Conservation (phyloP, 176 grass and related monocot genomes). For the Pharus latifolius region DNA sequence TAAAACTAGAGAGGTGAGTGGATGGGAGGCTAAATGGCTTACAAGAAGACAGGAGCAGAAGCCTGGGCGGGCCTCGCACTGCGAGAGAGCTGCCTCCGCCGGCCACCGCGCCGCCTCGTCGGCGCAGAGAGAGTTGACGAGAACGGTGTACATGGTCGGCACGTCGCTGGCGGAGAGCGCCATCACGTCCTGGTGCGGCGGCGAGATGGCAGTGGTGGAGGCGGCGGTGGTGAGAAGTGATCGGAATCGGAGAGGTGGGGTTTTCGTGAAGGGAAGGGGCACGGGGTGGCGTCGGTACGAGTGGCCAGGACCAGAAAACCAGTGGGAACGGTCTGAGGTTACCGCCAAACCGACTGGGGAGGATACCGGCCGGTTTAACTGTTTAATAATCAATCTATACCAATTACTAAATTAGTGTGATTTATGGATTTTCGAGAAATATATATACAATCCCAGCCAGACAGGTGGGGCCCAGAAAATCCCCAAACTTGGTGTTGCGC, state of each 20-base stretch:
- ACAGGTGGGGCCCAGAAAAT: no score
- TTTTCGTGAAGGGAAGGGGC: no score
- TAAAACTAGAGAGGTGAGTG: background rate
- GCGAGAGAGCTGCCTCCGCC: conserved; percentile 67
- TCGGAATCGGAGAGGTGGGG: conserved; percentile 45
- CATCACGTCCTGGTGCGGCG: conserved; percentile 9
- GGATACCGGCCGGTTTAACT: no score
- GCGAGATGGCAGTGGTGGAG: no score
- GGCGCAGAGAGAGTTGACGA: conserved; percentile 74
- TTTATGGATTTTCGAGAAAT: no score
- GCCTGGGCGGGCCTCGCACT: conserved; percentile 75
- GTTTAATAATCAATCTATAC: no score
- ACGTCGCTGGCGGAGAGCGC: conserved; percentile 79
- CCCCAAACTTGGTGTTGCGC: no score
- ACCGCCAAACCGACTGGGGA: no score
- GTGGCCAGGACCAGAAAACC: no score
- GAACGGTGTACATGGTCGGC: conserved; percentile 74
- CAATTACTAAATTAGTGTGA: no score
- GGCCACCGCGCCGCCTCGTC: conserved; percentile 65
- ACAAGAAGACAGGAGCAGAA: conserved; percentile 99
- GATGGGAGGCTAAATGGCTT: conserved; percentile 12
- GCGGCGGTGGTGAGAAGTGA: conserved; percentile 3
- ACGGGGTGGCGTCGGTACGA: background rate
- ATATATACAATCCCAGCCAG: no score
- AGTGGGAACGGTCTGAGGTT: no score